A percentile compares a stretch with the other conserved stretches of the same genome.
These are phyloP conservation scores for Microbotryum scabiosae DNA, from an alignment of 1,284 basidiomycete genomes.

Conservation along the genomic window DNA sequence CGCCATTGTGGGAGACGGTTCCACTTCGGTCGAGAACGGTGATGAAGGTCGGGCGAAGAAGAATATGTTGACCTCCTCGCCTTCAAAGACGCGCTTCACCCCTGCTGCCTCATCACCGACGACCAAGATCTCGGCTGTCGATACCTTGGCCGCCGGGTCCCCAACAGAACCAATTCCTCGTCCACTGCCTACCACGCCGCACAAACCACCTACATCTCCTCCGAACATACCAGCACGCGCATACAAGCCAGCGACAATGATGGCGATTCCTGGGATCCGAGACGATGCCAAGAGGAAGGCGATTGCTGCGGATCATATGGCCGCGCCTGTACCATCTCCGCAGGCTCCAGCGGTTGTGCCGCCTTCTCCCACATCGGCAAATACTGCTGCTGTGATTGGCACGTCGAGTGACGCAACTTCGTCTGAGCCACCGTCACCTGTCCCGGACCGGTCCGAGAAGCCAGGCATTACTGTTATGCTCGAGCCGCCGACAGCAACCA, in stretches of 20 bases:
- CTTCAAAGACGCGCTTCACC: conserved; percentile 1
- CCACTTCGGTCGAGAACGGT: neutral
- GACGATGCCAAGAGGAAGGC: conserved; percentile 5
- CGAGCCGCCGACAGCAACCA: too few species aligned
- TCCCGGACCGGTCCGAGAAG: too few species aligned
- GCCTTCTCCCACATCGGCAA: too few species aligned
- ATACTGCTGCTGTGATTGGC: too few species aligned
- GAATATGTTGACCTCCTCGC: neutral
- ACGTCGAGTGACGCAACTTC: neutral
- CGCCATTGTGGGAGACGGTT: neutral
- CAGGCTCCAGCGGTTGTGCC: too few species aligned
- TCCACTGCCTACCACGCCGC: neutral
- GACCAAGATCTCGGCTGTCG: conserved; percentile 2
- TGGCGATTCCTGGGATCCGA: conserved; percentile 19
- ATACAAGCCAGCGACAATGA: conserved; percentile 22
- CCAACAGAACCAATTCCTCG: neutral
- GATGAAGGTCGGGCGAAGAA: neutral
- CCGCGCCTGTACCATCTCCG: too few species aligned
- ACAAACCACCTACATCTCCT: neutral
- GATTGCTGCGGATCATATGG: conserved; percentile 7
- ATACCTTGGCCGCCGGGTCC: conserved; percentile 7
- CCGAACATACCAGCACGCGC: conserved; percentile 3
- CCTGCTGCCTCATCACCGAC: neutral
- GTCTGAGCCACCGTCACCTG: too few species aligned
- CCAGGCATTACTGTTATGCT: too few species aligned